A percentile compares a stretch with the other conserved stretches of the same genome.
Evolutionary conservation across 2,329 filamentous ascomycete species (phyloP).

Genomic region (Curvularia eragrostidis): DNA sequence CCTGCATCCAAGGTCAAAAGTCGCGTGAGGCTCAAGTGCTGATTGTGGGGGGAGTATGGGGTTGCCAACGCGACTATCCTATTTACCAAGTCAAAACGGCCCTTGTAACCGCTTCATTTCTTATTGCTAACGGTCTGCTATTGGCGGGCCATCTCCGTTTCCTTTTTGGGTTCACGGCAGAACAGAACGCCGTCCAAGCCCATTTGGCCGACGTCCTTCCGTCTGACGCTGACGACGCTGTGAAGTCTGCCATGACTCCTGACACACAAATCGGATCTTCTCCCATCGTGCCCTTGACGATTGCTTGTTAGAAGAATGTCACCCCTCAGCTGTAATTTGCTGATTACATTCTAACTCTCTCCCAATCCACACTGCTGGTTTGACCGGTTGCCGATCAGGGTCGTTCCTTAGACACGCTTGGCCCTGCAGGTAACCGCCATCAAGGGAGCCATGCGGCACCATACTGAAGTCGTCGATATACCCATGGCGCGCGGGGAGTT

Average conservation of each 20-base stretch:
- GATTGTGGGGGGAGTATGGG: background rate
- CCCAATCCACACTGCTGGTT: background rate
- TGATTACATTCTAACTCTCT: background rate
- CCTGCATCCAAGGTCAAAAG: background rate
- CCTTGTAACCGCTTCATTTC: background rate
- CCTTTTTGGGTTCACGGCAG: background rate
- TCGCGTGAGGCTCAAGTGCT: background rate
- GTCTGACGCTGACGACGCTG: conserved; percentile 9
- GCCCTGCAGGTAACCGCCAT: conserved; percentile 8
- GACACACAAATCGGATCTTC: conserved; percentile 2
- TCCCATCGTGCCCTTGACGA: background rate
- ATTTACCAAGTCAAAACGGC: background rate
- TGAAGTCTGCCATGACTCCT: background rate
- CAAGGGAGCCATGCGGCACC: conserved; percentile 2
- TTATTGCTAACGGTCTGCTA: background rate
- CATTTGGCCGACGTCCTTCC: conserved; percentile 2
- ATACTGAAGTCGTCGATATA: background rate
- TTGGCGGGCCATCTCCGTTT: background rate
- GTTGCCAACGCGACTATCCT: background rate
- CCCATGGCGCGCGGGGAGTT: background rate
- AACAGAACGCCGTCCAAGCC: background rate
- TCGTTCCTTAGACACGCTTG: conserved; percentile 7
- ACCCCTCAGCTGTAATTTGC: background rate
- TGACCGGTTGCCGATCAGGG: conserved; percentile 6
- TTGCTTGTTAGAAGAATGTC: background rate